Evolutionary conservation across 2,329 filamentous ascomycete genomes (phyloP).

Genomic region (Tolypocladium tundrense): DNA sequence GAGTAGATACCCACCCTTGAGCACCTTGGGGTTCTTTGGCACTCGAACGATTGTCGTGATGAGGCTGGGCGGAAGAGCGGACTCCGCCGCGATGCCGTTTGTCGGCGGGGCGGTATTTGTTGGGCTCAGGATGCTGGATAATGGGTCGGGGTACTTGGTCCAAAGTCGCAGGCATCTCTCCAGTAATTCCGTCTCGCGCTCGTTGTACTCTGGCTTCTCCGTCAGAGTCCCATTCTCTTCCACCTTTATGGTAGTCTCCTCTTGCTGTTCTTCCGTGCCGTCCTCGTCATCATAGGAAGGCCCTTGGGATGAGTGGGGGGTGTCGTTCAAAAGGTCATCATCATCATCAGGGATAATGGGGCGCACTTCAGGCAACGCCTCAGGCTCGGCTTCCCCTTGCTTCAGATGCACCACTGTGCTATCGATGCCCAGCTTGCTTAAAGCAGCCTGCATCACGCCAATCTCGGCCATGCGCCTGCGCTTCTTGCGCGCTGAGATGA

Average conservation of each 20-base stretch:
- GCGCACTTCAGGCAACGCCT: slow-evolving; percentile 23
- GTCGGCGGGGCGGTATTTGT: slow-evolving; percentile 58
- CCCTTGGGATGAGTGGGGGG: slow-evolving; percentile 40
- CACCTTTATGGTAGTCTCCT: slow-evolving; percentile 11
- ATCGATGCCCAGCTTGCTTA: slow-evolving; percentile 47
- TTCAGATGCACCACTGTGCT: slow-evolving; percentile 23
- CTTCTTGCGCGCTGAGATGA: slow-evolving; percentile 63
- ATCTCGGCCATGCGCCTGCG: slow-evolving; percentile 69
- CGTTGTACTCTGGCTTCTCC: slow-evolving; percentile 30
- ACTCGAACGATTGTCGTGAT: slow-evolving; percentile 68
- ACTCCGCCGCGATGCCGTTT: slow-evolving; percentile 44
- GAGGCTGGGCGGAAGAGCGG: slow-evolving; percentile 48
- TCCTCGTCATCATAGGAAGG: slow-evolving; percentile 21
- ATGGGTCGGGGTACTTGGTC: slow-evolving; percentile 48
- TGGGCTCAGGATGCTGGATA: slow-evolving; percentile 44
- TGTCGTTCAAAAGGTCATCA: slow-evolving; percentile 48
- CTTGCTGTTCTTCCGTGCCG: slow-evolving; percentile 10
- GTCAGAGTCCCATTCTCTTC: slow-evolving; percentile 7
- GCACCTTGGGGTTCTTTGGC: slow-evolving; percentile 67
- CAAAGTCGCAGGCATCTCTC: slow-evolving; percentile 54
- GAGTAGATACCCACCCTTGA: slow-evolving; percentile 83
- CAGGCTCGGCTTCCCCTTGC: slow-evolving; percentile 25
- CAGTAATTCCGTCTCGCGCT: slow-evolving; percentile 36
- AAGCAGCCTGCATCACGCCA: slow-evolving; percentile 58
- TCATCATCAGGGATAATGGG: slow-evolving; percentile 42